Percentiles rank a stretch among this genome's conserved stretches.
Evolutionary conservation across 1,284 basidiomycete species (phyloP).

Genomic region (Rhodotorula sp.): DNA sequence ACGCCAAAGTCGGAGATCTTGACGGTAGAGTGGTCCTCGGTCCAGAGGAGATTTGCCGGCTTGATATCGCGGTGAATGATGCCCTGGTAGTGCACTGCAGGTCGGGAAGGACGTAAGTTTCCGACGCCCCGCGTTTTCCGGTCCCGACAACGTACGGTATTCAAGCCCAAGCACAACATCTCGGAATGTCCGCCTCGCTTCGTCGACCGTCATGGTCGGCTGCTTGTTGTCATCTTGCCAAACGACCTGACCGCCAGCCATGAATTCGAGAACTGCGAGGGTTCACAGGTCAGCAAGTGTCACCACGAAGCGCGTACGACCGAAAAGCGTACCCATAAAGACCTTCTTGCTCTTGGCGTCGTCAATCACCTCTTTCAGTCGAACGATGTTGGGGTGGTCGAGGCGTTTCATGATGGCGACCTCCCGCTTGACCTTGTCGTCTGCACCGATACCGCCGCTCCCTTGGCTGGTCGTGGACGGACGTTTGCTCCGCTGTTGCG

Average conservation of each 20-base stretch:
- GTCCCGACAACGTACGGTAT: constrained; percentile 64
- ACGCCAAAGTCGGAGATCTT: constrained; percentile 99
- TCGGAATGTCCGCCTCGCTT: constrained; percentile 81
- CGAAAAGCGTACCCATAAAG: constrained; percentile 74
- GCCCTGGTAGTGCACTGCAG: constrained; percentile 86
- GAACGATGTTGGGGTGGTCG: constrained; percentile 84
- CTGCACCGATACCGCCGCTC: constrained; percentile 47
- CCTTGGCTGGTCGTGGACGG: constrained; percentile 31
- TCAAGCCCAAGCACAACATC: constrained; percentile 92
- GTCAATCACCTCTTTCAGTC: constrained; percentile 92
- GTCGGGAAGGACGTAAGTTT: neutral
- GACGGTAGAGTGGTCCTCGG: constrained; percentile 69
- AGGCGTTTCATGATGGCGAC: constrained; percentile 99
- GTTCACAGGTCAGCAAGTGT: constrained; percentile 5
- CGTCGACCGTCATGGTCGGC: constrained; percentile 76
- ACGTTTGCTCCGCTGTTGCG: constrained; percentile 19
- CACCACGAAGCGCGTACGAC: constrained; percentile 22
- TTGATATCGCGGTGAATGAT: constrained; percentile 99
- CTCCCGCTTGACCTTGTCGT: constrained; percentile 79
- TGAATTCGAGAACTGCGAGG: constrained; percentile 83
- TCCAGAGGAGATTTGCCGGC: constrained; percentile 93
- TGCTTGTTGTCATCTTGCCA: constrained; percentile 67
- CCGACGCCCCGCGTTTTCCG: too few species aligned
- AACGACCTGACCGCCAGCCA: constrained; percentile 88
- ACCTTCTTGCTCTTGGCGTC: constrained; percentile 86